A percentile compares a stretch with the other conserved stretches of the same genome.
Conservation (phyloP, 2,329 filamentous ascomycete species). For the Colletotrichum euphorbiae region DNA sequence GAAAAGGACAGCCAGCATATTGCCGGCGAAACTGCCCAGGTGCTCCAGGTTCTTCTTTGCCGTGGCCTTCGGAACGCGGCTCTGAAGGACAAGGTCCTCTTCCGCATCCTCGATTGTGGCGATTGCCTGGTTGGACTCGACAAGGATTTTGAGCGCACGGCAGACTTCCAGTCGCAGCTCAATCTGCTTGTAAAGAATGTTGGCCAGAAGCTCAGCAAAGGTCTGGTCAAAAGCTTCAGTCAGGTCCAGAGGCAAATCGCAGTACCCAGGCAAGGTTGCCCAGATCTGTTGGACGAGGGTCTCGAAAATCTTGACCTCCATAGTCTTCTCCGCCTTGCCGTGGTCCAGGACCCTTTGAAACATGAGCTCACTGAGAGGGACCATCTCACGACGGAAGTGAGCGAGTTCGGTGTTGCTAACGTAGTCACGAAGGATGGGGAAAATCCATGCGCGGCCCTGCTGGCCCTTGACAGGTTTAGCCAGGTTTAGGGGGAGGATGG, state of each 20-base stretch:
- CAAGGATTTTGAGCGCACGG: conserved; percentile 83
- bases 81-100: conserved; percentile 81
- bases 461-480: conserved; percentile 80
- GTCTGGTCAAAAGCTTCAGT: conserved; percentile 81
- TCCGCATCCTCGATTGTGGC: conserved; percentile 75
- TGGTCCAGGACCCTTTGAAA: conserved; percentile 91
- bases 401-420: conserved; percentile 88
- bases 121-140: conserved; percentile 92
- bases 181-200: conserved; percentile 91
- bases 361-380: conserved; percentile 89
- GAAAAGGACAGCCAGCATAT: conserved; percentile 96
- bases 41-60: conserved; percentile 86
- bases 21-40: conserved; percentile 82
- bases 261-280: conserved; percentile 94
- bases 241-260: conserved; percentile 88
- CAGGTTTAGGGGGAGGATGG: conserved; percentile 88
- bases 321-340: conserved; percentile 85
- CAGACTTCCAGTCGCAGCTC: conserved; percentile 90
- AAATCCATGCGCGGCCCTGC: conserved; percentile 91
- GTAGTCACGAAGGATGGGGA: conserved; percentile 89
- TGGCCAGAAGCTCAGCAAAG: conserved; percentile 92
- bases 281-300: conserved; percentile 96
- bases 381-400: conserved; percentile 88
- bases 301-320: conserved; percentile 98
- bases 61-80: conserved; percentile 78